phyloP scores from a whole-genome alignment of 2,329 filamentous ascomycete genomes.

The Tolypocladium ophioglossoides region DNA sequence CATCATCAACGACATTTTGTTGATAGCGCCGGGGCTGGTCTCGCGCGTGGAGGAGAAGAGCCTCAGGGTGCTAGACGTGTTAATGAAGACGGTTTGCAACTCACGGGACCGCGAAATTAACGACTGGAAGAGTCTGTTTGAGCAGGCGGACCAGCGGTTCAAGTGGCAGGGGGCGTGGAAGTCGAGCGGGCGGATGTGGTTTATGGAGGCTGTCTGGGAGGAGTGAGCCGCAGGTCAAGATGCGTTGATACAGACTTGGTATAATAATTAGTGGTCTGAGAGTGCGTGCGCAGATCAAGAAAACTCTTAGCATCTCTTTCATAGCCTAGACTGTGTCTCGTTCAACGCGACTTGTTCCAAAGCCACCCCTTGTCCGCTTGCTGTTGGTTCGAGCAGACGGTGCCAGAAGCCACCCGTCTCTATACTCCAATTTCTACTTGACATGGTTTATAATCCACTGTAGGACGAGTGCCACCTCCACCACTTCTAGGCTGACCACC shows the following conservation, averaged over 20 bases:
- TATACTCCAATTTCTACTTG: no score
- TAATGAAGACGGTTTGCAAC: slow-evolving; percentile 36
- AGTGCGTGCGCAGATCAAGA: no score
- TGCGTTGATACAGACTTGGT: background rate
- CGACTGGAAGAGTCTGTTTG: slow-evolving; percentile 32
- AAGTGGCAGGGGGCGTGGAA: slow-evolving; percentile 20
- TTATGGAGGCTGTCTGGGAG: slow-evolving; percentile 25
- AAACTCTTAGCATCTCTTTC: no score
- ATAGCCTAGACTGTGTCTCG: background rate
- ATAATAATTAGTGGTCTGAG: background rate
- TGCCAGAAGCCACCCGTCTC: no score
- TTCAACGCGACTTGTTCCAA: background rate
- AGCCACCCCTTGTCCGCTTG: no score
- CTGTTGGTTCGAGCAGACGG: no score
- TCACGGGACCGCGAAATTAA: slow-evolving; percentile 31
- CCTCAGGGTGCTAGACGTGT: slow-evolving; percentile 30
- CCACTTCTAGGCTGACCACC: background rate
- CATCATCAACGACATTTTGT: slow-evolving; percentile 23
- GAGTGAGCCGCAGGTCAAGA: background rate
- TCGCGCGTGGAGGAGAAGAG: slow-evolving; percentile 24
- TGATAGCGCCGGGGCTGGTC: slow-evolving; percentile 20
- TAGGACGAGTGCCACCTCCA: no score
- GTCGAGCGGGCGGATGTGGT: slow-evolving; percentile 20
- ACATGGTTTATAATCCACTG: no score
- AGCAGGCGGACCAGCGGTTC: slow-evolving; percentile 24